Base-by-base conservation (phyloP, 2,329 filamentous ascomycete species). In the Diaporthe citriasiana region DNA sequence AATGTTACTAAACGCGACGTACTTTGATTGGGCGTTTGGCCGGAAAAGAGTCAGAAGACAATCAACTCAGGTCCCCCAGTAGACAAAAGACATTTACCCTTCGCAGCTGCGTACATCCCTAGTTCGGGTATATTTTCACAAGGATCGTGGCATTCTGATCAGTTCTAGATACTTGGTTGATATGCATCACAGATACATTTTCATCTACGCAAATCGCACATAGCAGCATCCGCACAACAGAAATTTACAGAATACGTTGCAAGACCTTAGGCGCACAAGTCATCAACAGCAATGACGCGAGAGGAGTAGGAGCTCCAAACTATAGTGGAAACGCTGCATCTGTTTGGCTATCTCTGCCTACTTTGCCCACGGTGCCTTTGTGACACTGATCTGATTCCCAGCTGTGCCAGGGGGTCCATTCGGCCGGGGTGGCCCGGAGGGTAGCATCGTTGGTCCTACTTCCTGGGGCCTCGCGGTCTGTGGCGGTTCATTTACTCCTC, bases 331-430 rank as follows among this genome's bases (percentile, higher is more conserved):
- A 45, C 8, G 22, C 3, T 25, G 30, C 30, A 66, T 38, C n/a
- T 38, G 9, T 27, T 8, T 22, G 22, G 12, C 19, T 30, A 40
- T 55, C 12, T 17, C 57, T 42, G 5, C 25, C 51, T 59, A 75
- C 53, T 75, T 75, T 17, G 75, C 73, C 75, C 75, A 76, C 10
- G 75, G 75, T 27, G 75, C 75, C 59, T 74, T 74, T 3, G 75
- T 76, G 27, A 76, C 56, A 63, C 70, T 75, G 22, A 75, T 71
- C 33, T 76, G 75, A 42, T 74, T 68, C 42, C 73, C 75, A 9
- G 75, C 66, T 42, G 75, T 76, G 17, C 75, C 75, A 71, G 65
- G 71, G 19, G 73, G 75, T 4, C 75, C 75, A 22, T 33, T 56
- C n/a, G 75, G 75, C 40, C 59, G 57, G 9, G 68, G 59, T 30